Conservation (phyloP, 805 yeast genomes). For the Wickerhamomyces xylosicus region DNA sequence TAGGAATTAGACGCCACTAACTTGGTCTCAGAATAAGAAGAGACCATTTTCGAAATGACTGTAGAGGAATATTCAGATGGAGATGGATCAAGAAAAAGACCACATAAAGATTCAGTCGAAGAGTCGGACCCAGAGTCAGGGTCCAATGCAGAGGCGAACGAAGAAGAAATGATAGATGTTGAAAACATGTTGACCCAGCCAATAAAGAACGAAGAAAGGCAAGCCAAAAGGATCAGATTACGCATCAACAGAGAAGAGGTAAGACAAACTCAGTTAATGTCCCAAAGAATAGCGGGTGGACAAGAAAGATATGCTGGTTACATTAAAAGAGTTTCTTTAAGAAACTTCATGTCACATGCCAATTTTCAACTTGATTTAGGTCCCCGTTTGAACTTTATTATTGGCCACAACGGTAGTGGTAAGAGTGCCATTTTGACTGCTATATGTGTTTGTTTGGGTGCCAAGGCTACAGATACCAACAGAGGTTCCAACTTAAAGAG, state of each 20-base stretch:
- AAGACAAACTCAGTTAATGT: not conserved
- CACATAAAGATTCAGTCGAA: not conserved
- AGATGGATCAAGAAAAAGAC: not conserved
- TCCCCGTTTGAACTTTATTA: constrained; percentile 74
- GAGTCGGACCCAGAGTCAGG: not conserved
- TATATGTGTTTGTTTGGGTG: constrained; percentile 78
- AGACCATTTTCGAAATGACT: too few relatives aligned
- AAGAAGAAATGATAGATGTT: not conserved
- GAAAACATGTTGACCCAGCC: not conserved
- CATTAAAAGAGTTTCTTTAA: constrained; percentile 49
- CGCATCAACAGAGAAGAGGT: not conserved
- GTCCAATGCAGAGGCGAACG: not conserved
- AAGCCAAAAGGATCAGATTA: not conserved
- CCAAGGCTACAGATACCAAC: constrained; percentile 77
- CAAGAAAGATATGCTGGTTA: constrained; percentile 42
- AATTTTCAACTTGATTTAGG: constrained; percentile 68
- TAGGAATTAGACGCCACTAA: too few relatives aligned
- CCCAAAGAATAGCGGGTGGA: not conserved
- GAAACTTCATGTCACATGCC: constrained; percentile 86
- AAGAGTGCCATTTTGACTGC: constrained; percentile 86
- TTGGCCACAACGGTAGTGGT: constrained; percentile 89
- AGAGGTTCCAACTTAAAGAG: constrained; percentile 67
- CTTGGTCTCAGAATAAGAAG: too few relatives aligned
- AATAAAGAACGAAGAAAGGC: not conserved
- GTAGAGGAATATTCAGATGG: too few relatives aligned